These are phyloP conservation scores for Saccharomycopsis phalli DNA, from an alignment of 1,139 yeast species.

Conservation along the genomic window DNA sequence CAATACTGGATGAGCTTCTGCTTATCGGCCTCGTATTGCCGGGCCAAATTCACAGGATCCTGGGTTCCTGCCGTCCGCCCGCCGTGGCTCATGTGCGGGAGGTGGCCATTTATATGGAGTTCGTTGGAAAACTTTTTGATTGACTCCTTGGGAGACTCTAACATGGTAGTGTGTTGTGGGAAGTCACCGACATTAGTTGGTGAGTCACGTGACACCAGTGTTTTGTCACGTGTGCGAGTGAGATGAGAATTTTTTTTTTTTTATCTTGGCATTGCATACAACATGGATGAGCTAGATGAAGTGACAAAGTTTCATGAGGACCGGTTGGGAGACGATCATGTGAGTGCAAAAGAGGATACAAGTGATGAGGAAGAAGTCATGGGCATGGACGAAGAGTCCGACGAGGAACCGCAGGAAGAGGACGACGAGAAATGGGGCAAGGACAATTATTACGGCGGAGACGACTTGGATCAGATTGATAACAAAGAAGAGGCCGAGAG, in stretches of 20 bases:
- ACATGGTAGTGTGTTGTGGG: too few relatives aligned
- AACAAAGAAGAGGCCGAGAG: slow-evolving; percentile 72
- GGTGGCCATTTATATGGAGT: slow-evolving; percentile 7
- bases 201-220: too few relatives aligned
- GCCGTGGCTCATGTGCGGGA: neutral
- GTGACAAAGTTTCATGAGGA: slow-evolving; percentile 60
- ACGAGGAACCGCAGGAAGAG: slow-evolving; percentile 39
- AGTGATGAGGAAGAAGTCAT: slow-evolving; percentile 43
- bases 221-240: slow-evolving; percentile 1
- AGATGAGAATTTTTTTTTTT: slow-evolving; percentile 15
- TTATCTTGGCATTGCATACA: neutral
- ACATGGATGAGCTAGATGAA: slow-evolving; percentile 47
- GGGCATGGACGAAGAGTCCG: slow-evolving; percentile 25
- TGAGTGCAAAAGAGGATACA: slow-evolving; percentile 27
- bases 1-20: slow-evolving; percentile 35
- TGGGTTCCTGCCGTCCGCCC: too few relatives aligned
- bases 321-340: slow-evolving; percentile 37
- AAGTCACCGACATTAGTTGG: too few relatives aligned
- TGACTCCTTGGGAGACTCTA: slow-evolving; percentile 10
- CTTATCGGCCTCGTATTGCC: slow-evolving; percentile 44
- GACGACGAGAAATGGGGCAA: slow-evolving; percentile 64
- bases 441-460: slow-evolving; percentile 59
- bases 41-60: slow-evolving; percentile 34
- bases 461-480: slow-evolving; percentile 70
- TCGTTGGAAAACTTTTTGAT: slow-evolving; percentile 9